Percentiles rank a stretch among this genome's conserved stretches.
Conservation (phyloP, 352 stramenopile species). For the Blastocystis hominis region DNA sequence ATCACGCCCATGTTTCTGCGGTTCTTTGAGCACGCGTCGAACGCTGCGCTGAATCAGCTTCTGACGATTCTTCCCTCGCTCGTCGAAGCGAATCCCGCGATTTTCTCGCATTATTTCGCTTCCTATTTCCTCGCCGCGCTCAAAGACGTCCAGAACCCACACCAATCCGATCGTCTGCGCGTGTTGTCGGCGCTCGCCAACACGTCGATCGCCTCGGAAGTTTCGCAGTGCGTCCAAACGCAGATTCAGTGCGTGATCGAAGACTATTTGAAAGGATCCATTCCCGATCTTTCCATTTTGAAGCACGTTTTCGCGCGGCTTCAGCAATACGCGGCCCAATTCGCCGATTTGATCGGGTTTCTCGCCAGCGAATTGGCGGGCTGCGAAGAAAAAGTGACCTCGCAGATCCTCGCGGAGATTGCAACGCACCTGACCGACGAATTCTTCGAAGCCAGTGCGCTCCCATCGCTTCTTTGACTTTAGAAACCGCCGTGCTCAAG, state of each 20-base stretch:
- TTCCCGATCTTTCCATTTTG: background rate
- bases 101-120: background rate
- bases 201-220: background rate
- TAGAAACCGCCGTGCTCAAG: background rate
- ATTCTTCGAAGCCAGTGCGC: background rate
- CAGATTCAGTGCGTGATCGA: background rate
- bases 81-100: background rate
- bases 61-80: background rate
- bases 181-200: background rate
- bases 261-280: background rate
- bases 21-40: background rate
- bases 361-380: background rate
- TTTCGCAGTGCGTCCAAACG: background rate
- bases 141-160: background rate
- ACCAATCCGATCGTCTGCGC: background rate
- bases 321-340: background rate
- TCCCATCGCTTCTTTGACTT: background rate
- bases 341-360: background rate
- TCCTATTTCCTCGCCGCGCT: background rate
- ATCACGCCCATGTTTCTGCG: background rate
- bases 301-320: background rate
- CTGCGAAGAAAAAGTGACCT: background rate
- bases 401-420: background rate
- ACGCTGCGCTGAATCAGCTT: background rate
- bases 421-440: background rate